phyloP scores from a whole-genome alignment of 2,329 filamentous ascomycete genomes.

The Pseudocercospora fijiensis region DNA sequence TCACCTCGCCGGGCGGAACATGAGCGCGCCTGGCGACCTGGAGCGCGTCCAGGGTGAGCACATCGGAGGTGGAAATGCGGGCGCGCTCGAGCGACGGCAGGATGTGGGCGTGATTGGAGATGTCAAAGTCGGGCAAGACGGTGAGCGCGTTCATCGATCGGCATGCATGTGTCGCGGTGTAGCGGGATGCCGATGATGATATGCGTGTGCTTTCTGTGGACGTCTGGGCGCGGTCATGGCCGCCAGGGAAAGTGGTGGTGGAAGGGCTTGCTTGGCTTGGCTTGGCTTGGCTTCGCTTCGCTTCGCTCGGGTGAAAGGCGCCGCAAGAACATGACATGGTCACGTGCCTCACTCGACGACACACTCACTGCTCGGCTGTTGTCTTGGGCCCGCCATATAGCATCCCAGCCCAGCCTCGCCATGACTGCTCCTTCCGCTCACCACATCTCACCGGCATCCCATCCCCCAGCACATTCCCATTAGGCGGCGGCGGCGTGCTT shows the following conservation, averaged over 20 bases:
- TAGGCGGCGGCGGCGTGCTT: too few species aligned
- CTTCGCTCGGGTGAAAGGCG: neutral
- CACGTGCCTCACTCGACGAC: neutral
- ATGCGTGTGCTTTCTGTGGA: neutral
- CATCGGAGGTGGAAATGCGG: conserved; percentile 73
- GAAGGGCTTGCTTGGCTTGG: neutral
- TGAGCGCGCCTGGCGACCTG: conserved; percentile 85
- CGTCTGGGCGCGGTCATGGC: neutral
- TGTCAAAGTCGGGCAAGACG: conserved; percentile 77
- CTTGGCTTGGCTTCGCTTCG: neutral
- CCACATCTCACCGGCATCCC: neutral
- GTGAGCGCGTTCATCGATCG: conserved; percentile 76
- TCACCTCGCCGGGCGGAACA: conserved; percentile 76
- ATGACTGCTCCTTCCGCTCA: neutral
- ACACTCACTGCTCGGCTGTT: neutral
- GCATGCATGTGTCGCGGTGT: conserved; percentile 11
- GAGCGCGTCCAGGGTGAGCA: conserved; percentile 77
- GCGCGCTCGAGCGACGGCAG: conserved; percentile 77
- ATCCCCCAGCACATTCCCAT: neutral
- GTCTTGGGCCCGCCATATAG: neutral
- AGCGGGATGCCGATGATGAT: too few species aligned
- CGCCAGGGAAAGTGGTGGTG: neutral
- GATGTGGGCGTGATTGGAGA: conserved; percentile 68
- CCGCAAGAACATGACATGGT: neutral
- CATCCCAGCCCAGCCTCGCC: neutral